A percentile compares a stretch with the other conserved stretches of the same genome.
Conservation (phyloP, 441 rosid species). For the Lepidium campestre region DNA sequence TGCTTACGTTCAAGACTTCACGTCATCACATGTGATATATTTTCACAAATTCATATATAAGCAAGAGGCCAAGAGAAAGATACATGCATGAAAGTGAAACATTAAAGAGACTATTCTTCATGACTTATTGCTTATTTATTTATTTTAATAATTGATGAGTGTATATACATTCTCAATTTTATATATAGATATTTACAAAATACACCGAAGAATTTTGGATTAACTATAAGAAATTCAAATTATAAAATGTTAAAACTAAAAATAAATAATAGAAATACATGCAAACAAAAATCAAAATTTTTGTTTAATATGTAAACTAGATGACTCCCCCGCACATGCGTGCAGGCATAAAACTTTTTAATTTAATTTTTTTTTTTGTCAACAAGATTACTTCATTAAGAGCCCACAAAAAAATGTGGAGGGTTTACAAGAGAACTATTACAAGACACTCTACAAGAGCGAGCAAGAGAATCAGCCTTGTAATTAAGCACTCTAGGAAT, state of each 20-base stretch:
- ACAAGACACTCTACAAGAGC: too few species aligned
- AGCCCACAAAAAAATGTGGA: too few species aligned
- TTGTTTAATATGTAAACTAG: too few species aligned
- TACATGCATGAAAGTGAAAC: background rate
- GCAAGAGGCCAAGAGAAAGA: background rate
- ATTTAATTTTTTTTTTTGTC: too few species aligned
- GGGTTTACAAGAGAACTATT: too few species aligned
- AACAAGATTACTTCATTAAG: too few species aligned
- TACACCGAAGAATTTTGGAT: background rate
- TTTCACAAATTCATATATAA: background rate
- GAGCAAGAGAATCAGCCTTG: too few species aligned
- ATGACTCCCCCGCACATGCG: too few species aligned
- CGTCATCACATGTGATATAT: background rate
- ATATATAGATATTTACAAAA: background rate
- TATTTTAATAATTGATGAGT: background rate
- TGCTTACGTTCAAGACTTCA: background rate
- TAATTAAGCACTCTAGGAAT: too few species aligned
- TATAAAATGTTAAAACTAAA: background rate
- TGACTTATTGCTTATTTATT: background rate
- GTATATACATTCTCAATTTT: background rate
- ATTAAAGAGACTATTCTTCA: background rate
- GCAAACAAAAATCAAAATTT: background rate
- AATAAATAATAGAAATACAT: background rate
- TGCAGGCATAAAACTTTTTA: too few species aligned
- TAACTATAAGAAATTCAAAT: background rate